Percentiles rank a stretch among this genome's conserved stretches.
Conservation (phyloP, 768 basidiomycete genomes). For the Chalciporus pseudorubinellus region DNA sequence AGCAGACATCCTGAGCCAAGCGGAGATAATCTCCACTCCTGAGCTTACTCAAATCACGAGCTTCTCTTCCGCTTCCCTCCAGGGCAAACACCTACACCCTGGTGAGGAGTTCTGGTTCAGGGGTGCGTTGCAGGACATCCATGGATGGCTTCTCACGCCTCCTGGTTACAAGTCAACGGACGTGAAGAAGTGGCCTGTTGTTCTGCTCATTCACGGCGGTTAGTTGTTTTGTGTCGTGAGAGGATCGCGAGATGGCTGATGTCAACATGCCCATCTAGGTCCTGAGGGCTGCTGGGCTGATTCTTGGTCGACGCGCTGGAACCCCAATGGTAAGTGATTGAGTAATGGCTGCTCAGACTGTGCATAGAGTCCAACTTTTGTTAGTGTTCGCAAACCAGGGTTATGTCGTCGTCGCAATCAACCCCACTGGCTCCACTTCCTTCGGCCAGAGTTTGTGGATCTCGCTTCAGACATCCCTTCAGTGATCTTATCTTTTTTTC, state of each 20-base stretch:
- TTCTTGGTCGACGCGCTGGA: slow-evolving; percentile 91
- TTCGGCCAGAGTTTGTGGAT: slow-evolving; percentile 72
- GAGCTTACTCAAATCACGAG: slow-evolving; percentile 58
- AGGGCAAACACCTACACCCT: slow-evolving; percentile 52
- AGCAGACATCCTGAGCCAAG: slow-evolving; percentile 36
- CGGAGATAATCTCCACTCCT: slow-evolving; percentile 24
- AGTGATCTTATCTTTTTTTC: not conserved
- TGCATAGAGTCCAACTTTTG: not conserved
- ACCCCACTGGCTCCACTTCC: slow-evolving; percentile 92
- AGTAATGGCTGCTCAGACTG: not conserved
- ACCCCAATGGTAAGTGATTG: slow-evolving; percentile 62
- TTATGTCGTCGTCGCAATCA: slow-evolving; percentile 84
- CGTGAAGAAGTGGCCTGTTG: slow-evolving; percentile 72
- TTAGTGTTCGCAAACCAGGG: slow-evolving; percentile 82
- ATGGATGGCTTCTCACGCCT: slow-evolving; percentile 85
- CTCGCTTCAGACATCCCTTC: not conserved
- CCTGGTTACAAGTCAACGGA: slow-evolving; percentile 67
- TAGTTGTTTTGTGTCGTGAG: slow-evolving; percentile 4
- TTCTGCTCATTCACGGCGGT: slow-evolving; percentile 82
- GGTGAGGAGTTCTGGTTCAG: slow-evolving; percentile 90
- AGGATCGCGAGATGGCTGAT: not conserved
- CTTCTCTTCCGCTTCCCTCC: slow-evolving; percentile 56
- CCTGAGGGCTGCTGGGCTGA: slow-evolving; percentile 89
- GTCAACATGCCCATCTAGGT: slow-evolving; percentile 38
- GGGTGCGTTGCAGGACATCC: slow-evolving; percentile 75